Conservation (phyloP, 805 yeast genomes). For the Candida pini region DNA sequence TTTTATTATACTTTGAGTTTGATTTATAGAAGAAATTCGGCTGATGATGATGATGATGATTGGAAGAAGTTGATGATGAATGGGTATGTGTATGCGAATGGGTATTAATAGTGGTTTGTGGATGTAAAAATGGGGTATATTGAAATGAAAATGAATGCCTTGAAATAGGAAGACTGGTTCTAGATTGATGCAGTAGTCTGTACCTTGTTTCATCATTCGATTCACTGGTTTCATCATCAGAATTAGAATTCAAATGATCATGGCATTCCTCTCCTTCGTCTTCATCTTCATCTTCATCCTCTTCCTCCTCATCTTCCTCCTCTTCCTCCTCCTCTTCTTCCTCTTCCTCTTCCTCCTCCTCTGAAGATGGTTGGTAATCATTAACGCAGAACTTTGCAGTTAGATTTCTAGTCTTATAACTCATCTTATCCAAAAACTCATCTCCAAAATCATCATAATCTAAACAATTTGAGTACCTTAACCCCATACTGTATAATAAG, state of each 20-base stretch:
- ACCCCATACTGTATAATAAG: conserved; percentile 36
- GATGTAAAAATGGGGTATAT: not conserved
- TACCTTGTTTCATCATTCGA: too few relatives aligned
- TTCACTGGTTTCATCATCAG: not conserved
- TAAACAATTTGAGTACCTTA: conserved; percentile 38
- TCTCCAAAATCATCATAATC: conserved; percentile 24
- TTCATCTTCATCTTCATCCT: conserved; percentile 4
- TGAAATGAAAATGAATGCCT: not conserved
- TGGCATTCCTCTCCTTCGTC: conserved; percentile 1
- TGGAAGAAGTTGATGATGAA: not conserved
- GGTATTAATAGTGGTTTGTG: not conserved
- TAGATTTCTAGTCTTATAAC: conserved; percentile 7
- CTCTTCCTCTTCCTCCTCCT: conserved; percentile 7
- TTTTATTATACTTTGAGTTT: conserved; percentile 12
- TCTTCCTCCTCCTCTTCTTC: conserved; percentile 3
- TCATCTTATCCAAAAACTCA: conserved; percentile 8
- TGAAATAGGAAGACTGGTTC: not conserved
- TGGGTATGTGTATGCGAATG: not conserved
- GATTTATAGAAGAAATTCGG: conserved; percentile 4
- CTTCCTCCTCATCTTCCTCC: conserved; percentile 1
- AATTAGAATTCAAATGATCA: not conserved
- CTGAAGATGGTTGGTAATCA: conserved; percentile 8
- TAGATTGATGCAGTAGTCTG: not conserved
- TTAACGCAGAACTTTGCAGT: conserved; percentile 9
- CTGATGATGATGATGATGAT: too few relatives aligned